Base-by-base conservation (phyloP, 2,329 filamentous ascomycete genomes). In the Fusarium clavum region DNA sequence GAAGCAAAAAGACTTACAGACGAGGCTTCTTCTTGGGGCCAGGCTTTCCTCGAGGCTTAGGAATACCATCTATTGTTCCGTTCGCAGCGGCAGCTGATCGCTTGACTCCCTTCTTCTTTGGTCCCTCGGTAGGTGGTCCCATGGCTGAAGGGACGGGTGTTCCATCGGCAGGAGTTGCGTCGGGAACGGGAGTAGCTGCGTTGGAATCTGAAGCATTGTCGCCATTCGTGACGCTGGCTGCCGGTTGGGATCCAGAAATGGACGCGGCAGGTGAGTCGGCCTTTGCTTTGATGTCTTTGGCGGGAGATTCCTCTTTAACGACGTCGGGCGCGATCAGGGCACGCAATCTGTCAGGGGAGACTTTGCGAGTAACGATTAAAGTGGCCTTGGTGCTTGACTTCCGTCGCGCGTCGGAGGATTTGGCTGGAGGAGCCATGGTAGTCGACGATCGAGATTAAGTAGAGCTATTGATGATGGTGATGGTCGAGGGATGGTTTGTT, bases 21-120 rank as follows among this genome's bases (percentile, higher is more conserved):
- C 92, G 91, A 71, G 92, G 91, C 84, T 97, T 97, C 89, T 98
- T 97, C 88, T 98, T 98, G 0, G 95, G 95, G 9, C 95, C 95
- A 9, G 96, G 95, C 83, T 97, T 97, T 78, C 92, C 92, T 78
- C 93, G 86, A 57, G 90, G 85, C 80, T 92, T 94, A n/a, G 90
- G 84, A 27, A 83, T 77, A 34, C 84, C 85, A 69, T 94, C 92
- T 79, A 82, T 80, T 66, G 81, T 81, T 77, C 89, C 85, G 81
- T 92, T 91, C 62, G 84, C 85, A 58, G 85, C 88, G 41, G 88
- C 85, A 74, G 92, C 91, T 24, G 88, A 87, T 71, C 91, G 88
- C 79, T 94, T 92, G 34, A 88, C 84, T 34, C 91, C 90, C 81
- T 94, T 94, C 83, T 93, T 94, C 84, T 93, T 94, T 14, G 85